phyloP scores from a whole-genome alignment of 495 filamentous ascomycete genomes.

The Lasiosphaeriaceae sp. region DNA sequence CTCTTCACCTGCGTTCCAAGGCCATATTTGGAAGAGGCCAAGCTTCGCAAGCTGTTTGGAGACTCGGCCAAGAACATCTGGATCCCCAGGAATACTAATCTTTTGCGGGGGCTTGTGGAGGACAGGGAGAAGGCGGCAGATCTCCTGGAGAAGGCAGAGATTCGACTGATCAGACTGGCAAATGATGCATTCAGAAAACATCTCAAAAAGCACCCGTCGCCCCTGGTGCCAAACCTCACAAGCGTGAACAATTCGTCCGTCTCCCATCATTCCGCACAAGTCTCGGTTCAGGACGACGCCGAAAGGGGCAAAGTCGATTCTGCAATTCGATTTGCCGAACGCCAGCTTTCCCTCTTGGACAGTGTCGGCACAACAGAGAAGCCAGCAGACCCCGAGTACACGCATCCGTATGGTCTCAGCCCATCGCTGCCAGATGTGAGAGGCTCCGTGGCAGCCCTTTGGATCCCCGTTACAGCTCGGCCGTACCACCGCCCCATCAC shows the following conservation, averaged over 20 bases:
- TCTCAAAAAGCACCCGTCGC: conserved; percentile 41
- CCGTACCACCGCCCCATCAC: conserved; percentile 46
- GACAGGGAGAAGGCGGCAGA: conserved; percentile 57
- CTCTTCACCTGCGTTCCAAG: conserved; percentile 66
- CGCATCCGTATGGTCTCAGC: conserved; percentile 37
- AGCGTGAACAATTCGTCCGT: background rate
- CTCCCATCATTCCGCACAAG: background rate
- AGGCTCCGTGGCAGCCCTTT: conserved; percentile 74
- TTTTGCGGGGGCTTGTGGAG: conserved; percentile 53
- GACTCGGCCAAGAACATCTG: conserved; percentile 57
- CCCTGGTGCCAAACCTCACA: conserved; percentile 7
- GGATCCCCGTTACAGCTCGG: conserved; percentile 62
- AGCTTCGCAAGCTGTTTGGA: conserved; percentile 57
- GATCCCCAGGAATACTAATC: conserved; percentile 55
- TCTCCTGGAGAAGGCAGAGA: conserved; percentile 63
- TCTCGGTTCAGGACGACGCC: conserved; percentile 10
- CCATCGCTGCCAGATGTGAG: conserved; percentile 37
- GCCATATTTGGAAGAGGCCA: conserved; percentile 52
- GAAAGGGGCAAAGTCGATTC: conserved; percentile 23
- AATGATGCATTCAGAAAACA: conserved; percentile 51
- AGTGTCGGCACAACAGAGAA: conserved; percentile 1
- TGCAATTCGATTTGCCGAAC: conserved; percentile 14
- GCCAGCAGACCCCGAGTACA: conserved; percentile 21
- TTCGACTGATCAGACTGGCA: conserved; percentile 57
- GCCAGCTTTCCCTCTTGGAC: conserved; percentile 14